Evolutionary conservation across 2,329 filamentous ascomycete genomes (phyloP), one percentile per base, ranked within the genome.

Genomic region (Fusarium burgessii): DNA sequence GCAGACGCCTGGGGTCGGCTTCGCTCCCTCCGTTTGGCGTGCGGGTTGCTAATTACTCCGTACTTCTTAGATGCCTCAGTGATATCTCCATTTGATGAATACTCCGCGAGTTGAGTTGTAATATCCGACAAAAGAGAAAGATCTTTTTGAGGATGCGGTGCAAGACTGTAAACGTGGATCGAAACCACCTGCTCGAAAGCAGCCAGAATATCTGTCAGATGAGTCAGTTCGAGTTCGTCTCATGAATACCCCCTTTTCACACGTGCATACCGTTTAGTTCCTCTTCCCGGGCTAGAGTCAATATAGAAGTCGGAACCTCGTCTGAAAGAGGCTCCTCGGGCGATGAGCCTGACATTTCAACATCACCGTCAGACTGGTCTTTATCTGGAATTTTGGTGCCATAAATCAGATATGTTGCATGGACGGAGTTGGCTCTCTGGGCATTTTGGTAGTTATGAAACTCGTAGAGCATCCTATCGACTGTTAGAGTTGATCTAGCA

Each of bases 371-470:
- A 38, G 85, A 82, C 27, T 80, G 76, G 3, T 68, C 73, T 17
- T 81, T 79, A 20, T 78, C 77, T 9, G 77, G 76, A 57, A 81
- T 85, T 76, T 89, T 92, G 25, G 84, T 88, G 41, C 95, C 96
- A 54, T 91, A 92, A 47, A 99, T 79, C 51, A 98, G 84, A 81
- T 98, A 99, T n/a, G 94, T 98, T 46, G 95, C 96, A 82, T 97
- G 89, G n/a, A 98, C 85, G 29, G 90, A 91, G 25, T 89, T 88
- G 0, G 92, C 86, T 66, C 93, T 81, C 89, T 97, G 18, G 95
- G 89, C 88, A 96, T 97, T 80, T 92, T 97, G 92, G 61, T 86
- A 88, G 68, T 87, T 86, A 79, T 98, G 89, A 74, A 97, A 98
- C 35, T 97, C 94, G 81, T 91, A 97, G 6, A 98, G 90, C 88